Evolutionary conservation across 1,284 basidiomycete species (phyloP).

Genomic region (Trichosporon inkin): DNA sequence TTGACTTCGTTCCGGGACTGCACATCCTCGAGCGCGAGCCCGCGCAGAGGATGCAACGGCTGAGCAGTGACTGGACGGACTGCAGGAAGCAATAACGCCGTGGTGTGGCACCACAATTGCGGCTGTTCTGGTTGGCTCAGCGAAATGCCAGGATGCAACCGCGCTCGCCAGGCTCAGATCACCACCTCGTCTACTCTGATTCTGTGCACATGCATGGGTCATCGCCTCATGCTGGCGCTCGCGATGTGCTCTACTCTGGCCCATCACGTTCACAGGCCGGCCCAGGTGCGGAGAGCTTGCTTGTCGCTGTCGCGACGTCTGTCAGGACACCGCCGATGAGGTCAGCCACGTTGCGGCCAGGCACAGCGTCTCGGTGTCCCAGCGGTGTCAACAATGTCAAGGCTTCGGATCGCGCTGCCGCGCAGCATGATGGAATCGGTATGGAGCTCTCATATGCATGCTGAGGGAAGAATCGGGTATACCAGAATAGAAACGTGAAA

Average conservation of each 20-base stretch:
- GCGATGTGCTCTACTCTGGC: too few relatives aligned
- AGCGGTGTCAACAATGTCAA: background rate
- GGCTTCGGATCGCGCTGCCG: background rate
- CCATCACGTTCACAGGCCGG: too few relatives aligned
- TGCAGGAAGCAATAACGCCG: background rate
- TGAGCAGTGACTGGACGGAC: slow-evolving; percentile 8
- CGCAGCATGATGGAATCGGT: background rate
- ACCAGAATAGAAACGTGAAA: slow-evolving; percentile 2
- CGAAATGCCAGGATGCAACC: too few relatives aligned
- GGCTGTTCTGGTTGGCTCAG: too few relatives aligned
- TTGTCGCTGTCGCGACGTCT: background rate
- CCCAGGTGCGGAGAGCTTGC: background rate
- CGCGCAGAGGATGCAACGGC: background rate
- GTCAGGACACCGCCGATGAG: background rate
- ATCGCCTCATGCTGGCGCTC: too few relatives aligned
- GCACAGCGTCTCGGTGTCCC: background rate
- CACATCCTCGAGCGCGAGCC: background rate
- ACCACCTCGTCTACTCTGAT: too few relatives aligned
- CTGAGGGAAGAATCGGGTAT: background rate
- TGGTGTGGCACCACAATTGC: background rate
- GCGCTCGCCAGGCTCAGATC: too few relatives aligned
- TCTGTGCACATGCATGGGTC: too few relatives aligned
- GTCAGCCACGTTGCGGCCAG: background rate
- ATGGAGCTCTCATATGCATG: slow-evolving; percentile 1
- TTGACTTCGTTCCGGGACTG: slow-evolving; percentile 2